phyloP scores from a whole-genome alignment of 371 early-diverging fungal species.

The Mortierella sp. region DNA sequence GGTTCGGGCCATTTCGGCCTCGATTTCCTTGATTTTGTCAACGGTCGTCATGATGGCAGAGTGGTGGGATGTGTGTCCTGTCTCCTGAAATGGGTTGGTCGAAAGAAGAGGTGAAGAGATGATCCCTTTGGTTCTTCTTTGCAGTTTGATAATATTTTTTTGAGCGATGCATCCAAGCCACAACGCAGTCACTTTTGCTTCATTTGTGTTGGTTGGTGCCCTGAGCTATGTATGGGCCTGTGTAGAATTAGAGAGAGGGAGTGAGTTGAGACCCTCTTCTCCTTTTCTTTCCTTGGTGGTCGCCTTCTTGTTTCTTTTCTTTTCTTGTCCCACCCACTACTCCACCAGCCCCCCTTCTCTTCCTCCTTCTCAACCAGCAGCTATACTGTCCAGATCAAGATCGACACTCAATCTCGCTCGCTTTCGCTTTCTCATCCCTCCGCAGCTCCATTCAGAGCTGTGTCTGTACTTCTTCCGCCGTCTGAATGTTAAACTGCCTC shows the following conservation, averaged over 20 bases:
- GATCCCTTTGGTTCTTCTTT: neutral
- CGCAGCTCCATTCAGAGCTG: neutral
- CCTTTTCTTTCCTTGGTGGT: no score
- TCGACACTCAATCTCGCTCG: neutral
- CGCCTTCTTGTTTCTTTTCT: conserved; percentile 4
- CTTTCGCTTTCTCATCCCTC: neutral
- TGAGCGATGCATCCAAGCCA: neutral
- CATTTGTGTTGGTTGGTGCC: neutral
- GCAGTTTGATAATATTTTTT: conserved; percentile 3
- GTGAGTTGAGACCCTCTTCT: no score
- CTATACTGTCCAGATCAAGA: neutral
- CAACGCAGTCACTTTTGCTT: neutral
- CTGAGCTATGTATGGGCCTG: no score
- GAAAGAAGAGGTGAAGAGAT: neutral
- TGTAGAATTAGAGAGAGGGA: no score
- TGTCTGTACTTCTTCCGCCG: neutral
- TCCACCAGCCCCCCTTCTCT: neutral
- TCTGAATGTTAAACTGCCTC: conserved; percentile 6
- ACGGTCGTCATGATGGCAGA: conserved; percentile 65
- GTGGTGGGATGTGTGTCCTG: neutral
- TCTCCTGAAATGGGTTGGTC: neutral
- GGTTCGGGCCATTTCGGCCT: conserved; percentile 93
- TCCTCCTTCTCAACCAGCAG: neutral
- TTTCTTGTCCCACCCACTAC: neutral
- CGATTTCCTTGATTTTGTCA: conserved; percentile 90